phyloP scores from a whole-genome alignment of 108 stramenopile species.

The Skeletonema tropicum region DNA sequence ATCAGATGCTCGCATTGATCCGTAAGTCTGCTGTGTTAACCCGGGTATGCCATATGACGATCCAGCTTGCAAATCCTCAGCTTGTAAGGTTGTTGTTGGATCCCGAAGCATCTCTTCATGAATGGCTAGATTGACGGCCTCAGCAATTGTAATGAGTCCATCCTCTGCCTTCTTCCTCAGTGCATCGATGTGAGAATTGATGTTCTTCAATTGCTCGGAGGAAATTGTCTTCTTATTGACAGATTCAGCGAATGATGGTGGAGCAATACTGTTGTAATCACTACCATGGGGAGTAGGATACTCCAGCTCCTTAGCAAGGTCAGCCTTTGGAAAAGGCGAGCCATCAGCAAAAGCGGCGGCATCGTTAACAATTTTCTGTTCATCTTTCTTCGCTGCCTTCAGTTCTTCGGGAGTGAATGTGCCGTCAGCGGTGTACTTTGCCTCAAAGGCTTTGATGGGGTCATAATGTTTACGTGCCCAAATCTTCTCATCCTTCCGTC shows the following conservation, averaged over 20 bases:
- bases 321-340: slow-evolving; percentile 46
- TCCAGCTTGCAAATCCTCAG: slow-evolving; percentile 72
- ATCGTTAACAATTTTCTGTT: slow-evolving; percentile 38
- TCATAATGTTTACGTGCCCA: slow-evolving; percentile 67
- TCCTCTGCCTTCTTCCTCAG: slow-evolving; percentile 35
- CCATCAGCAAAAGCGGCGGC: slow-evolving; percentile 57
- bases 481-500: slow-evolving; percentile 65
- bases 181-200: slow-evolving; percentile 32
- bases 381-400: slow-evolving; percentile 34
- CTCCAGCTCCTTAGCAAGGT: slow-evolving; percentile 62
- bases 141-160: slow-evolving; percentile 62
- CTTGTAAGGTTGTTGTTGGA: slow-evolving; percentile 68
- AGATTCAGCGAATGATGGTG: slow-evolving; percentile 36
- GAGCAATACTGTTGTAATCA: slow-evolving; percentile 58
- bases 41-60: slow-evolving; percentile 70
- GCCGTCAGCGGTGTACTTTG: slow-evolving; percentile 12
- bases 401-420: slow-evolving; percentile 32
- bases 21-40: slow-evolving; percentile 69
- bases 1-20: slow-evolving; percentile 60
- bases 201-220: slow-evolving; percentile 16
- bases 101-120: slow-evolving; percentile 73
- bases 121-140: slow-evolving; percentile 72
- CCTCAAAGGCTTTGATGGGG: slow-evolving; percentile 63
- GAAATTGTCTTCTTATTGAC: slow-evolving; percentile 40
- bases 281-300: slow-evolving; percentile 59